These are phyloP conservation scores for Tulasnella sp. DNA, from an alignment of 768 basidiomycete species.

Conservation along the genomic window DNA sequence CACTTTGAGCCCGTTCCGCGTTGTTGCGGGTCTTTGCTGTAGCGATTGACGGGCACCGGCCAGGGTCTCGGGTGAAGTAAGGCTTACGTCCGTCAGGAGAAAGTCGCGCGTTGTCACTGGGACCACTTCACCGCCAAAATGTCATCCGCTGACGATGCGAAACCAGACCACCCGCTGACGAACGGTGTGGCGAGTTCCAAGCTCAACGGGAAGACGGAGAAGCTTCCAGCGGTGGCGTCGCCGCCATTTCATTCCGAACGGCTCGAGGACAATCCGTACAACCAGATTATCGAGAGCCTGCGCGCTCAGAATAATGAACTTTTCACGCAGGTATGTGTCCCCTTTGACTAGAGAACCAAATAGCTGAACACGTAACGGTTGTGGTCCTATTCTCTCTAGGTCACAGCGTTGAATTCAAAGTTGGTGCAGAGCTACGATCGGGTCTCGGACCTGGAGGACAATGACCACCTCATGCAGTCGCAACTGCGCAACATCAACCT, in stretches of 20 bases:
- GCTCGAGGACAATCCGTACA: slow-evolving; percentile 51
- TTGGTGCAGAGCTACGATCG: slow-evolving; percentile 87
- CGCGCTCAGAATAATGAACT: slow-evolving; percentile 75
- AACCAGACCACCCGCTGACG: no score
- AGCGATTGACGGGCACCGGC: no score
- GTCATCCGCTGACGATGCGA: no score
- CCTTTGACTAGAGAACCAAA: not conserved
- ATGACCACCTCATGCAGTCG: slow-evolving; percentile 54
- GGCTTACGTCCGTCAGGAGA: no score
- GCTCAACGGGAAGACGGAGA: no score
- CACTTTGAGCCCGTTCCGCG: no score
- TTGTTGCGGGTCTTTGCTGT: no score
- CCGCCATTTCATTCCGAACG: not conserved
- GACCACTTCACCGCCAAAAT: no score
- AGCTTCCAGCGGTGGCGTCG: no score
- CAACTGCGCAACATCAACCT: slow-evolving; percentile 47
- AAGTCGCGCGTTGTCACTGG: no score
- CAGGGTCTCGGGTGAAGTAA: no score
- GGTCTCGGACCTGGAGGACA: slow-evolving; percentile 85
- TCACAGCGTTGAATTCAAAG: slow-evolving; percentile 81
- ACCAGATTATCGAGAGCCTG: slow-evolving; percentile 67
- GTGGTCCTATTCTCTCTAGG: not conserved
- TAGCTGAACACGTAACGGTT: not conserved
- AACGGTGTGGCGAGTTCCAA: no score
- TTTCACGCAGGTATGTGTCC: slow-evolving; percentile 51